Evolutionary conservation across 331 rosid genomes (phyloP), one percentile per base, ranked within the genome.

Genomic region (Phaseolus coccineus): DNA sequence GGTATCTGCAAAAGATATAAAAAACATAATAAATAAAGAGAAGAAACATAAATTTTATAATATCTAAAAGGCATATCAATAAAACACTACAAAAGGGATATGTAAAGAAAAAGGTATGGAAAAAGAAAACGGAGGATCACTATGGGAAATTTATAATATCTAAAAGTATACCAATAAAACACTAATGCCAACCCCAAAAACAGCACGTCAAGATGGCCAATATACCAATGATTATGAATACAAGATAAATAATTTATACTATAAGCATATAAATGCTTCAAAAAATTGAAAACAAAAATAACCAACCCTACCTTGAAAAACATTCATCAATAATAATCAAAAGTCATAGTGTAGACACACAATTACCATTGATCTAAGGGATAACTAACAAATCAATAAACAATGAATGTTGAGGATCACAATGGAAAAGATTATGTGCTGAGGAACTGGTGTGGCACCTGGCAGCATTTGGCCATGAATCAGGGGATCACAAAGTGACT

Each of bases 1-100:
- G 99, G 99, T 85, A 96, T 85, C 99, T 96, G 98, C 89, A 87
- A 19, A 66, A 61, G 76, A 68, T 46, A 77, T 83, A 47, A 25
- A 76, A 55, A 68, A 31, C 40, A 35, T 69, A 61, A 59, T 62
- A 28, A 57, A 71, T 6, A 62, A 42, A 46, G 15, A 46, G 11
- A 65, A 70, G 39, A 56, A 44, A 47, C 35, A 79, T 3, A 25
- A 76, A 69, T 51, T 55, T 69, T 77, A 51, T 15, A 71, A 82
- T 62, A 40, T 69, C 61, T 13, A 69, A 33, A 71, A 51, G 61
- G 61, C 27, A 58, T 59, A 35, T 11, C 22, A 63, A 73, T 55
- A 27, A 57, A 78, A 25, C 50, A 27, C 28, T 40, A 69, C 13
- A 67, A 27, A 69, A 37, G 24, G 31, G 5, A 22, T 16, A 37